Evolutionary conservation across 495 filamentous ascomycete species (phyloP), one percentile per base, ranked within the genome.

Genomic region (Immersiella caudata): DNA sequence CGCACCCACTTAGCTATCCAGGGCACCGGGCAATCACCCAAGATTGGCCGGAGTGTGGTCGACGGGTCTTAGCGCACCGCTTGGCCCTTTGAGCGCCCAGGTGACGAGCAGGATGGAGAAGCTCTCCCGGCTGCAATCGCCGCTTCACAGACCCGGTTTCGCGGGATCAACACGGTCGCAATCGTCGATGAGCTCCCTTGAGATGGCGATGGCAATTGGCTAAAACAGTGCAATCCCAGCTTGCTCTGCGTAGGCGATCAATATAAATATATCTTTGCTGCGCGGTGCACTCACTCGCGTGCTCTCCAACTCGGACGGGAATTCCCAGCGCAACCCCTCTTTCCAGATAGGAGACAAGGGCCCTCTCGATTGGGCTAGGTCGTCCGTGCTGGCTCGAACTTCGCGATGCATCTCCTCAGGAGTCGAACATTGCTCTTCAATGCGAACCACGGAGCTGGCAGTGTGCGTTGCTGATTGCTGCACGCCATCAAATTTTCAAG

Each of bases 341-440:
- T 59, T 46, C 4, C 14, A 12, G 40, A 46, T 2, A 46, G 11
- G 40, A 46, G 40, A 46, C 40, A 46, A 46, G 40, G 40, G 40
- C 14, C 40, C 40, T 46, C 40, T 46, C 40, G 40, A 46, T 46
- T 14, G 9, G 40, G 40, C 40, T 46, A 46, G 40, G 40, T 33
- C 8, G 29, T 33, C 29, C 8, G 29, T 3, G 29, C 5, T 46
- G 40, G 40, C 16, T 33, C 16, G 40, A 46, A 12, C 40, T 55
- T 55, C 52, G 6, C 52, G 52, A 55, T 55, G 52, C 52, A 55
- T 55, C 52, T 55, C 24, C 16, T 59, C 56, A 59, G 56, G 56
- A 59, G 56, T 46, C 40, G 40, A 14, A 12, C 5, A 14, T 46
- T 12, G 9, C 14, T 46, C 14, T 46, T 46, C 40, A 46, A 46